Base-by-base conservation (phyloP, 768 basidiomycete genomes). In the Phylloporus rhodoxanthus region DNA sequence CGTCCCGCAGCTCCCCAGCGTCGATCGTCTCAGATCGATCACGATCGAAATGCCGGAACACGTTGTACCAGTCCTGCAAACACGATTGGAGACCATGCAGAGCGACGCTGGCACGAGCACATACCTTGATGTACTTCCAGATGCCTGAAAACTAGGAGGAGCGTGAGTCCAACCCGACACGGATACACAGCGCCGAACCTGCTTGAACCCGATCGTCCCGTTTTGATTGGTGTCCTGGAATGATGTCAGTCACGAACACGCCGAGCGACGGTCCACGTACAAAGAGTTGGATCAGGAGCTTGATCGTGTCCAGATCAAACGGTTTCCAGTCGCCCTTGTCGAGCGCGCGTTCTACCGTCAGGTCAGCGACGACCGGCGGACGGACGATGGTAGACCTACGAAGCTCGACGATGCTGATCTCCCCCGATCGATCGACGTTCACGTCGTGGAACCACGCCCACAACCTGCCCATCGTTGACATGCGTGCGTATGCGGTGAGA, bases 221-320 rank as follows among this genome's bases (percentile, higher is more conserved):
- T 75, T 83, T 20, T 85, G 78, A 57, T 91, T 82, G 2, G 77
- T 77, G 55, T 92, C 89, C 76, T 78, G 48, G 36, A 20, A 52
- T 21, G 4, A 33, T 8, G 32, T 41, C 29, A 21, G 36, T 10
- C 23, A 28, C 42, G 52, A 28, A 19, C 28, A 17, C 45, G 10
- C 21, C 30, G 17, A 10, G 20, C n/a, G 9, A 40, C 36, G 30
- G 46, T 7, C 19, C 2, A 56, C 83, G 58, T 48, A 87, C 87
- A 65, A 92, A 91, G 54, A 91, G 56, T 21, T 75, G 74, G 84
- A 92, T 89, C 54, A 91, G 72, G 29, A 91, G 75, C 72, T 88
- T 90, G 65, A 91, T 85, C 21, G 90, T 91, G 59, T 91, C 90
- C 48, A 87, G 70, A 69, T 91, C 89, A 60, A 91, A 91, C 5